Evolutionary conservation across 208 protist genomes (phyloP), one percentile per base, ranked within the genome.

Genomic region (Acanthamoeba triangularis): DNA sequence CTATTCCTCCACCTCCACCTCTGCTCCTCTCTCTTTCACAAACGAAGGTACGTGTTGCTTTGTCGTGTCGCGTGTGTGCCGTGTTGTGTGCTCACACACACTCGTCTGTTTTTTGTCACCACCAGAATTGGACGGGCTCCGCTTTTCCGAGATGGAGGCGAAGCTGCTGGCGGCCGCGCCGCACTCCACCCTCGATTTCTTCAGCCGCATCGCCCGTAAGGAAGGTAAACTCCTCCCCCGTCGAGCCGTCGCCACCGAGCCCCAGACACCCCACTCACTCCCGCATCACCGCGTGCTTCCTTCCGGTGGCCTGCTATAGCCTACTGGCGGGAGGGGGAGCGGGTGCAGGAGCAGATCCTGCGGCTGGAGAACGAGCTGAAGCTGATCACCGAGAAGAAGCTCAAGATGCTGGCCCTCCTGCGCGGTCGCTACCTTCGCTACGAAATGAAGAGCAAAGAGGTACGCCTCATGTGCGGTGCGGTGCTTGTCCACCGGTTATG

Each of bases 391-490:
- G 85, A 92, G 63, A 92, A 74, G 56, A 74, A 74, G 41, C 20
- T 47, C 20, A 65, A 92, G 59, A 92, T 92, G 85, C 63, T 92
- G 47, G 85, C 85, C 25, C 56, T 76, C 30, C 85, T 92, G 7
- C 54, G 85, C 25, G 85, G 85, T 18, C 54, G 85, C 16, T 16
- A 56, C 56, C 37, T 92, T 20, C 85, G 85, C 23, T 92, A 92
- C 33, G 85, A 92, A 72, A 92, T 92, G 85, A 92, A 92, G 63
- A 92, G 85, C 56, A 92, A 72, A 92, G 85, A 92, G 85, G 85
- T 92, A 8, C 41, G 13, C n/a, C n/a, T n/a, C n/a, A n/a, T n/a
- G n/a, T n/a, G n/a, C n/a, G n/a, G n/a, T n/a, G n/a, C n/a, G n/a
- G n/a, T n/a, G n/a, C n/a, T n/a, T 90, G 37, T 37, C 63, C 14